A percentile compares a stretch with the other conserved stretches of the same genome.
phyloP scores from a whole-genome alignment of 768 basidiomycete species.

The Naematelia aurantialba region DNA sequence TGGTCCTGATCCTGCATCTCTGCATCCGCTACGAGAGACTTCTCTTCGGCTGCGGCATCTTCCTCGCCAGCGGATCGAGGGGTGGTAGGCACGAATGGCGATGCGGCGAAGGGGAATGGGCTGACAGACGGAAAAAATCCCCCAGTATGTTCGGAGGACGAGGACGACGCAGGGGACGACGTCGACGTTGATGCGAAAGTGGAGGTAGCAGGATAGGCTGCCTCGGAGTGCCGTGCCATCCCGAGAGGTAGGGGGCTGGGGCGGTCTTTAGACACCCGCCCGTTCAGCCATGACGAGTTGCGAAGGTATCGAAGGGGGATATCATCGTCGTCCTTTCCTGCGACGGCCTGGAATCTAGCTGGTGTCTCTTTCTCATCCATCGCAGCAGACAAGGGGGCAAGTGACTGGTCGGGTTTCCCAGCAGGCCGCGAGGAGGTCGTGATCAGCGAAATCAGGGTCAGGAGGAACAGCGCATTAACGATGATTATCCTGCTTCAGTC shows the following conservation, averaged over 20 bases:
- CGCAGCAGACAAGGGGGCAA: slow-evolving; percentile 15
- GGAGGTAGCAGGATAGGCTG: not conserved
- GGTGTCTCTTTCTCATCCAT: not conserved
- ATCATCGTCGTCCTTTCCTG: slow-evolving; percentile 19
- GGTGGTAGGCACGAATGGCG: slow-evolving; percentile 18
- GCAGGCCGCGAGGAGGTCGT: slow-evolving; percentile 32
- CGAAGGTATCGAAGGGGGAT: slow-evolving; percentile 26
- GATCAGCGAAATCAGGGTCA: slow-evolving; percentile 35
- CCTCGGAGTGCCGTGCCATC: not conserved
- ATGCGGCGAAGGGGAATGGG: slow-evolving; percentile 20
- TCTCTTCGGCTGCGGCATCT: not conserved
- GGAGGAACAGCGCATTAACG: slow-evolving; percentile 26
- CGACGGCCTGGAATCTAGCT: not conserved
- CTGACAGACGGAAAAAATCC: slow-evolving; percentile 8
- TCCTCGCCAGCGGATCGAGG: slow-evolving; percentile 13
- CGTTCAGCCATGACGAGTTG: slow-evolving; percentile 26
- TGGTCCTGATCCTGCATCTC: not conserved
- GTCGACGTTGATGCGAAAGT: not conserved
- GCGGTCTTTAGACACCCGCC: slow-evolving; percentile 22
- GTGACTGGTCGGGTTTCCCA: slow-evolving; percentile 27
- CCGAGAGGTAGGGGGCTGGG: slow-evolving; percentile 32
- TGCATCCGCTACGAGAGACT: not conserved
- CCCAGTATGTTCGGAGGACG: not conserved
- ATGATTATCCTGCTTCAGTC: slow-evolving; percentile 24
- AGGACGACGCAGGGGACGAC: not conserved